Evolutionary conservation across 2,329 filamentous ascomycete species (phyloP).

Genomic region (Microcyclospora pomicola): DNA sequence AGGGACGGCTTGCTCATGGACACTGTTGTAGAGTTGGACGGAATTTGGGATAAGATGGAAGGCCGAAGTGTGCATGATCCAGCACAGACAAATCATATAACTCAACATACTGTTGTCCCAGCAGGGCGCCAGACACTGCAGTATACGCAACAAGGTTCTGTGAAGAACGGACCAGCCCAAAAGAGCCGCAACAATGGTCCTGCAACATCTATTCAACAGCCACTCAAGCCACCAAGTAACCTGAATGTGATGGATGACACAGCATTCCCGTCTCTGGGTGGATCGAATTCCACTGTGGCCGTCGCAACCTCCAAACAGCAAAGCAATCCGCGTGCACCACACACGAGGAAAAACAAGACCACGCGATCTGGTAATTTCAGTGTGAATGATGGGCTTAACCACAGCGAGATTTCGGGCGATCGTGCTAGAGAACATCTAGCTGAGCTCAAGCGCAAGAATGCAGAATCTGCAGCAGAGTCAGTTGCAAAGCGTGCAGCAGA

Average conservation of each 20-base stretch:
- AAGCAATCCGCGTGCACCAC: constrained; percentile 1
- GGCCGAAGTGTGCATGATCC: background rate
- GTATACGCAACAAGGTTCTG: background rate
- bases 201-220: background rate
- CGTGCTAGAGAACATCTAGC: constrained; percentile 13
- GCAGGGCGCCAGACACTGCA: too few species aligned
- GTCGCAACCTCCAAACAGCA: background rate
- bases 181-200: background rate
- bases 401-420: constrained; percentile 14
- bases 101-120: too few species aligned
- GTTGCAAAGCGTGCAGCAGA: constrained; percentile 16
- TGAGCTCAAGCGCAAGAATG: constrained; percentile 16
- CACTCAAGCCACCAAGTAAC: too few species aligned
- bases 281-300: background rate
- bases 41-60: constrained; percentile 26
- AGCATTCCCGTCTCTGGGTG: constrained; percentile 16
- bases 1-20: constrained; percentile 17
- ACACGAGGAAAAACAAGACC: constrained; percentile 6
- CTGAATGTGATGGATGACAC: constrained; percentile 13
- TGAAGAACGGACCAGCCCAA: background rate
- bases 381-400: constrained; percentile 3
- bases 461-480: constrained; percentile 13
- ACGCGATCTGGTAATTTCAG: background rate
- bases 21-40: constrained; percentile 22
- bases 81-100: background rate